A percentile compares a stretch with the other conserved stretches of the same genome.
Conservation (phyloP, 306 rosid species). For the Calophaca sinica region DNA sequence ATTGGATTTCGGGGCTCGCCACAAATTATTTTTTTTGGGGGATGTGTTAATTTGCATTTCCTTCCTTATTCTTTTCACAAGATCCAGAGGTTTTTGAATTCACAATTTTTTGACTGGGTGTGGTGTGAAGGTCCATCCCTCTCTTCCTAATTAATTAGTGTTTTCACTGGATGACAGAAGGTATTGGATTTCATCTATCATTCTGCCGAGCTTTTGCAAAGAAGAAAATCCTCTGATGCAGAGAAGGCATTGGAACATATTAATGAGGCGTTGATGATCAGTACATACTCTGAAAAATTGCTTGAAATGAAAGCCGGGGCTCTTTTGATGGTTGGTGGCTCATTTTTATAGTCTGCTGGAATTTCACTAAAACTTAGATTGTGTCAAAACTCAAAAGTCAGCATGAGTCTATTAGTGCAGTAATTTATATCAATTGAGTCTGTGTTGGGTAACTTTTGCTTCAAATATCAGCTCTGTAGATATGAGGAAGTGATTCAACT, state of each 20-base stretch:
- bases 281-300: slow-evolving; percentile 79
- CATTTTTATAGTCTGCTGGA: slow-evolving; percentile 43
- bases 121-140: slow-evolving; percentile 25
- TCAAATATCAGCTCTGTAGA: slow-evolving; percentile 70
- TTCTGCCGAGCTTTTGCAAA: slow-evolving; percentile 68
- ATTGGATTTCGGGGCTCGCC: neutral
- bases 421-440: slow-evolving; percentile 31
- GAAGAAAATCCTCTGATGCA: slow-evolving; percentile 60
- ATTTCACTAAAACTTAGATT: slow-evolving; percentile 37
- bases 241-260: slow-evolving; percentile 72
- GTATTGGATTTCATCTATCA: slow-evolving; percentile 64
- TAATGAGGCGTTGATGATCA: slow-evolving; percentile 70
- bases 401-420: slow-evolving; percentile 26
- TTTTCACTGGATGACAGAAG: slow-evolving; percentile 69
- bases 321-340: slow-evolving; percentile 71
- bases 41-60: slow-evolving; percentile 36
- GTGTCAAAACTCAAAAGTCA: slow-evolving; percentile 34
- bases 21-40: neutral
- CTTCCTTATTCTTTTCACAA: slow-evolving; percentile 39
- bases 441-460: slow-evolving; percentile 51
- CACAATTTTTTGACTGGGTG: slow-evolving; percentile 23
- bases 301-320: slow-evolving; percentile 94
- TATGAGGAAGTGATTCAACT: slow-evolving; percentile 85
- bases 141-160: slow-evolving; percentile 43
- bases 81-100: slow-evolving; percentile 21